Evolutionary conservation across 2,329 filamentous ascomycete genomes (phyloP).

Genomic region (Conoideocrella luteorostrata): DNA sequence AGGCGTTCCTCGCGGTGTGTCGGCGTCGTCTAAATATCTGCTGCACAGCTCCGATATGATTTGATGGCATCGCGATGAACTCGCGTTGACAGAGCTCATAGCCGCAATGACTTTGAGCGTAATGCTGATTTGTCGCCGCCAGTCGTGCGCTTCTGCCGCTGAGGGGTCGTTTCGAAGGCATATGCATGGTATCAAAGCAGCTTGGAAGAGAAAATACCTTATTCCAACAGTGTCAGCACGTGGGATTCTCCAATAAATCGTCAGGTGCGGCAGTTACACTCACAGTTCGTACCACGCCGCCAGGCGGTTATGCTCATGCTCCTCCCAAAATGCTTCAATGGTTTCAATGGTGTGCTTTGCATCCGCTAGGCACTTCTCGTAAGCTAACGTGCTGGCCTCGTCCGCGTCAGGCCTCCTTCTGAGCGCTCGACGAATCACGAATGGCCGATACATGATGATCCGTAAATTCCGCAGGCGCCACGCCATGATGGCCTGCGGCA

Average conservation of each 20-base stretch:
- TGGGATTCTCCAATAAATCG: neutral
- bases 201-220: constrained; percentile 44
- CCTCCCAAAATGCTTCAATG: constrained; percentile 32
- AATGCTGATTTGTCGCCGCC: constrained; percentile 33
- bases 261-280: constrained; percentile 9
- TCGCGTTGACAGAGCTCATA: constrained; percentile 31
- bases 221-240: neutral
- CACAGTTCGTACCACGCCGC: constrained; percentile 36
- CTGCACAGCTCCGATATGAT: constrained; percentile 23
- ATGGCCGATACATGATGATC: constrained; percentile 41
- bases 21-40: neutral
- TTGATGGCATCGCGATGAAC: constrained; percentile 33
- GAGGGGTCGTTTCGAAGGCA: constrained; percentile 37
- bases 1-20: no score
- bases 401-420: constrained; percentile 14
- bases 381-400: constrained; percentile 15
- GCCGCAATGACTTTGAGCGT: constrained; percentile 30
- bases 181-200: constrained; percentile 40
- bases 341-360: constrained; percentile 33
- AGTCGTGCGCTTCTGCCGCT: constrained; percentile 28
- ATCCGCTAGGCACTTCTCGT: constrained; percentile 30
- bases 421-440: constrained; percentile 33
- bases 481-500: constrained; percentile 34
- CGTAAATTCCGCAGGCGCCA: constrained; percentile 39
- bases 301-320: constrained; percentile 30